Base-by-base conservation (phyloP, 2,329 filamentous ascomycete species). In the Triangularia verruculosa region DNA sequence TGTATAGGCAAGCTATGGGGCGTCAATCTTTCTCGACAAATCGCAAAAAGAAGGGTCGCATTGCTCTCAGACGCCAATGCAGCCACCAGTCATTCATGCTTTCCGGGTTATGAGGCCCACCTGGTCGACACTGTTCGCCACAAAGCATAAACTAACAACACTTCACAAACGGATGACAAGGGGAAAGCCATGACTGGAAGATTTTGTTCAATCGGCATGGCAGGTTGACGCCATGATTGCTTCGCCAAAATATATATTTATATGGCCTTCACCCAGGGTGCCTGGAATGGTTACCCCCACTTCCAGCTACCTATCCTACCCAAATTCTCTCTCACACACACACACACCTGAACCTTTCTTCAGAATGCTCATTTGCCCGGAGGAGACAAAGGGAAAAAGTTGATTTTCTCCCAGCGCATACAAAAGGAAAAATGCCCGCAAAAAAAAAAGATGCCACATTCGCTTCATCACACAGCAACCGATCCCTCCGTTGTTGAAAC, bases 401-500 rank as follows among this genome's bases (percentile, higher is more conserved):
- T 75, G 73, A 74, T 74, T 74, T 75, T 68, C 65, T 66, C 39
- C 39, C 39, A 47, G 13, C 39, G 39, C 39, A 47, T n/a, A 47
- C 39, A 47, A 47, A 47, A 47, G 7, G 39, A 47, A 47, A 67
- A 55, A 24, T 64, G 54, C 64, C n/a, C 9, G 57, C 61, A 67
- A 32, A 57, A 32, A 32, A 57, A n/a, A 32, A 15, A 56, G 6
- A 20, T 9, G n/a, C 7, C 15, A 28, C 24, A 28, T 30, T 64
- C 34, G n/a, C n/a, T 17, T 27, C 65, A 57, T 58, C 61, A 27
- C 57, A 55, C 28, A 52, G 12, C 24, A 34, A 22, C 54, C 55
- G 17, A 8, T n/a, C 34, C 24, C 24, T 30, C 67, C 63, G 72
- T 74, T 74, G 72, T 74, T 74, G 72, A 74, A 74, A 74, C 71